Conservation (phyloP, 2,329 filamentous ascomycete species). For the Neofusicoccum ribis region DNA sequence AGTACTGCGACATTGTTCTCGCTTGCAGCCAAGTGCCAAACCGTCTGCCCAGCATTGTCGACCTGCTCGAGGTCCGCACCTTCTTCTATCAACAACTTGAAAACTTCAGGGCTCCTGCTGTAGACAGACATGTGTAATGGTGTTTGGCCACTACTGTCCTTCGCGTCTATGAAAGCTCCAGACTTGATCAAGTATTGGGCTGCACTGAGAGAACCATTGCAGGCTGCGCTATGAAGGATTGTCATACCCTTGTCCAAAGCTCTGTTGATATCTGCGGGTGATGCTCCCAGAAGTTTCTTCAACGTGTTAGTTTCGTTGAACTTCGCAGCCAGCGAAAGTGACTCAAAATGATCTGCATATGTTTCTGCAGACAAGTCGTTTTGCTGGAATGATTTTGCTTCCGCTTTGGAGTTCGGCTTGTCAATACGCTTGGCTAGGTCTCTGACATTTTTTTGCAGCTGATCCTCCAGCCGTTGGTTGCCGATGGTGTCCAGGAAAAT, state of each 20-base stretch:
- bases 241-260: too few species aligned
- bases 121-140: not conserved
- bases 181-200: not conserved
- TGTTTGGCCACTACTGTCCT: not conserved
- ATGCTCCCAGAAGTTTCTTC: not conserved
- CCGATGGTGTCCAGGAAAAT: too few species aligned
- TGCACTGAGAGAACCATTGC: not conserved
- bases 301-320: not conserved
- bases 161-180: not conserved
- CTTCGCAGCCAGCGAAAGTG: rapidly evolving
- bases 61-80: not conserved
- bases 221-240: not conserved
- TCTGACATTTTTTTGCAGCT: too few species aligned
- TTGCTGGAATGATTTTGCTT: too few species aligned
- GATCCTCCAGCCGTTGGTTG: too few species aligned
- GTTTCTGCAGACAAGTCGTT: not conserved
- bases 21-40: not conserved
- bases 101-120: not conserved
- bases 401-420: too few species aligned
- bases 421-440: too few species aligned
- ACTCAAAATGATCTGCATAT: not conserved
- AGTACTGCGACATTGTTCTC: not conserved
- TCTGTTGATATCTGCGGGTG: not conserved
- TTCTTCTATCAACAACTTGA: not conserved
- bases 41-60: not conserved